Percentiles rank a stretch among this genome's conserved stretches.
Evolutionary conservation across 2,329 filamentous ascomycete genomes (phyloP).

Genomic region (Verticillium isaacii): DNA sequence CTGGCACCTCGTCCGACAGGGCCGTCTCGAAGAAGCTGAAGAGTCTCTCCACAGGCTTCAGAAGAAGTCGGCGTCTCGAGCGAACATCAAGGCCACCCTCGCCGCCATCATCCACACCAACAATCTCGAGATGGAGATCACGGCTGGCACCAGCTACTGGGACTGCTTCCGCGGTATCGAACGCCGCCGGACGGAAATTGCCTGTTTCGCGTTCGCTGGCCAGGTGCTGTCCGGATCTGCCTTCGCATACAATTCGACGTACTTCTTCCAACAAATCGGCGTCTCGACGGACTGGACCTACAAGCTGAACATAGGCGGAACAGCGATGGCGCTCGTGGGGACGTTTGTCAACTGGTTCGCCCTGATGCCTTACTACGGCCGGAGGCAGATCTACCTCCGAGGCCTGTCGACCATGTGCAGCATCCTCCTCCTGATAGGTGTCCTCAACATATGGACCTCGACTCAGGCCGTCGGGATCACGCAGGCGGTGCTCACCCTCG

Average conservation of each 20-base stretch:
- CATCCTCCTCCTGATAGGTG: constrained; percentile 29
- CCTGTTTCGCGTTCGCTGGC: constrained; percentile 23
- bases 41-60: constrained; percentile 20
- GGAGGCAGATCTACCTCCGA: constrained; percentile 31
- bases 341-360: constrained; percentile 35
- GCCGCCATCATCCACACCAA: constrained; percentile 39
- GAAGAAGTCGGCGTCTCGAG: constrained; percentile 6
- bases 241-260: constrained; percentile 29
- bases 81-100: constrained; percentile 28
- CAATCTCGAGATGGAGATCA: constrained; percentile 26
- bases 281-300: constrained; percentile 18
- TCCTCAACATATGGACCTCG: constrained; percentile 33
- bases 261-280: constrained; percentile 29
- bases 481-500: constrained; percentile 20
- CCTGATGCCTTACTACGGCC: constrained; percentile 33
- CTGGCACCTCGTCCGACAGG: constrained; percentile 39
- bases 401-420: constrained; percentile 32
- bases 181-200: constrained; percentile 31
- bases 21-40: constrained; percentile 25
- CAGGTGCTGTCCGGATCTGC: constrained; percentile 22
- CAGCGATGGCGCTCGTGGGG: constrained; percentile 30
- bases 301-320: constrained; percentile 25
- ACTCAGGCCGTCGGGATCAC: constrained; percentile 26
- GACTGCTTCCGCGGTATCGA: constrained; percentile 39
- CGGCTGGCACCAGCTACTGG: constrained; percentile 27